Conservation (phyloP, 495 filamentous ascomycete species). For the Parathielavia hyrcaniae region DNA sequence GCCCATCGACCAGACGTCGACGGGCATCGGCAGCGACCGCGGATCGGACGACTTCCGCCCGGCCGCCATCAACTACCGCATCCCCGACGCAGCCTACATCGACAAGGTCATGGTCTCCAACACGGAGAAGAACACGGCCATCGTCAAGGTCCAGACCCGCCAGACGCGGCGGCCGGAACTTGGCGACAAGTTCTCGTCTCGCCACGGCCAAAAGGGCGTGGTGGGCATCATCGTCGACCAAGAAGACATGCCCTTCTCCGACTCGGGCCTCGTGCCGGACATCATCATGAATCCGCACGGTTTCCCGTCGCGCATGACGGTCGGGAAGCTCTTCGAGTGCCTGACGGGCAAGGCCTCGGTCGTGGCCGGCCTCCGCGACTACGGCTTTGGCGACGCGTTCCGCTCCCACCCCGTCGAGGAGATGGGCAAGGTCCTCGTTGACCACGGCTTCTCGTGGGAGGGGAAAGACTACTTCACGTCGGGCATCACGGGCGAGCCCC, state of each 20-base stretch:
- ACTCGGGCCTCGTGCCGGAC: slow-evolving; percentile 82
- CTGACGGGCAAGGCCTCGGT: slow-evolving; percentile 92
- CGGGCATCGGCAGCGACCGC: slow-evolving; percentile 57
- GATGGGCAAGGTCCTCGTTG: slow-evolving; percentile 77
- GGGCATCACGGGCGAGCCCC: slow-evolving; percentile 87
- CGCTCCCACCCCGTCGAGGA: slow-evolving; percentile 85
- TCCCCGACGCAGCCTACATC: slow-evolving; percentile 77
- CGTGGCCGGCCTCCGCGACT: slow-evolving; percentile 66
- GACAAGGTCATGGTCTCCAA: slow-evolving; percentile 89
- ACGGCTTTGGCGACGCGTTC: slow-evolving; percentile 86
- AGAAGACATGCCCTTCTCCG: slow-evolving; percentile 94
- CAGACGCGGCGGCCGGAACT: slow-evolving; percentile 92
- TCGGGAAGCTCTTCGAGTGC: slow-evolving; percentile 95
- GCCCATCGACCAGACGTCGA: slow-evolving; percentile 63
- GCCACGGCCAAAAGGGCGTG: slow-evolving; percentile 98
- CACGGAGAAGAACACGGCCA: slow-evolving; percentile 69
- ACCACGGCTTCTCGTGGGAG: slow-evolving; percentile 87
- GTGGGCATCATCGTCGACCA: slow-evolving; percentile 93
- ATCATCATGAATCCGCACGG: slow-evolving; percentile 99
- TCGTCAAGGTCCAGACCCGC: slow-evolving; percentile 86
- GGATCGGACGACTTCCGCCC: slow-evolving; percentile 58
- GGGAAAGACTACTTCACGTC: slow-evolving; percentile 95
- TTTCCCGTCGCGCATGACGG: slow-evolving; percentile 99
- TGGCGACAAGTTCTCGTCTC: slow-evolving; percentile 97
- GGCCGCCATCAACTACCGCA: slow-evolving; percentile 71